phyloP scores from a whole-genome alignment of 257 asterid genomes.

The Euphrasia confusa region DNA sequence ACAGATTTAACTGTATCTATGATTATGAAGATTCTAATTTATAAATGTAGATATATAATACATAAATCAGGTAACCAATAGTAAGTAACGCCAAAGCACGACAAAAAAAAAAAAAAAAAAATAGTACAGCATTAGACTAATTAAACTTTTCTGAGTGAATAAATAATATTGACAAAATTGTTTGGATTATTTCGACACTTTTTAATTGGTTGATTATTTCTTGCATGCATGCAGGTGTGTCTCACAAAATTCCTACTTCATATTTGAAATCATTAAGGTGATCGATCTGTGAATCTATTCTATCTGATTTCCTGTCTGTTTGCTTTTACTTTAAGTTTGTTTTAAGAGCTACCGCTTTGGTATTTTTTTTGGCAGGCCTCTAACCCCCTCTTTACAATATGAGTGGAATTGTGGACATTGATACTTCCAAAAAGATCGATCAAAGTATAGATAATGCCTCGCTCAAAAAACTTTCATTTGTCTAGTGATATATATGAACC shows the following conservation, averaged over 20 bases:
- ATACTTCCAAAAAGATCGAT: slow-evolving; percentile 33
- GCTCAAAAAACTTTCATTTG: slow-evolving; percentile 29
- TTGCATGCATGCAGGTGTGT: slow-evolving; percentile 92
- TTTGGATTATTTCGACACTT: too few relatives aligned
- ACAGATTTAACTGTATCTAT: too few relatives aligned
- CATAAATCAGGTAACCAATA: too few relatives aligned
- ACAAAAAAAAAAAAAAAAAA: too few relatives aligned
- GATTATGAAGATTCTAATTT: too few relatives aligned
- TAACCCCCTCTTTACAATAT: slow-evolving; percentile 79
- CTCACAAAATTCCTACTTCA: slow-evolving; percentile 78
- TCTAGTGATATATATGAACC: slow-evolving; percentile 37
- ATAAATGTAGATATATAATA: too few relatives aligned
- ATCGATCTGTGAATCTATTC: slow-evolving; percentile 27
- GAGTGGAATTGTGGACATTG: slow-evolving; percentile 40
- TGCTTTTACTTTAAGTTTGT: slow-evolving; percentile 14
- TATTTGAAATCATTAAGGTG: slow-evolving; percentile 99
- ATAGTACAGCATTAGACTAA: too few relatives aligned
- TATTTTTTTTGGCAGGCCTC: slow-evolving; percentile 58
- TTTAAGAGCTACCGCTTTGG: slow-evolving; percentile 21
- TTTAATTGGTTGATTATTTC: neutral
- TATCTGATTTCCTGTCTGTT: slow-evolving; percentile 12
- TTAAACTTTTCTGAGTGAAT: too few relatives aligned
- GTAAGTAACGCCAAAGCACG: too few relatives aligned
- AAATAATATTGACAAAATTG: too few relatives aligned
- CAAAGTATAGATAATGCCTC: slow-evolving; percentile 36